phyloP scores from a whole-genome alignment of 805 yeast species.

The Candida ipomoeae region DNA sequence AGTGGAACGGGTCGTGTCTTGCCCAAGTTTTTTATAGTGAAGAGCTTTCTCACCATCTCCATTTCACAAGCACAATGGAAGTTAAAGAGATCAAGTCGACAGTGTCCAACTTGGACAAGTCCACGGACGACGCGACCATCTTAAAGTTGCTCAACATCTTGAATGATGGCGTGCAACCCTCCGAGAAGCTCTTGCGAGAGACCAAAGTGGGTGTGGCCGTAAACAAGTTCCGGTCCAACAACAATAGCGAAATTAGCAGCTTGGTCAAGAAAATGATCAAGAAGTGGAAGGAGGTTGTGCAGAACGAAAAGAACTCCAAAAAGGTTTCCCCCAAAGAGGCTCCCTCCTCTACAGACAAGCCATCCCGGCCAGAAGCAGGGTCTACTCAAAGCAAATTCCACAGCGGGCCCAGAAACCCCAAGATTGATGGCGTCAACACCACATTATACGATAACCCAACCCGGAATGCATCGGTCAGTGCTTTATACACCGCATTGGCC shows the following conservation, averaged over 20 bases:
- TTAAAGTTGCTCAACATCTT: slow-evolving; percentile 62
- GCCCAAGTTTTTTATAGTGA: not conserved
- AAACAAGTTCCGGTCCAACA: slow-evolving; percentile 72
- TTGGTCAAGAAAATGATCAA: slow-evolving; percentile 80
- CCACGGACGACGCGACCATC: slow-evolving; percentile 57
- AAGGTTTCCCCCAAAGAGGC: slow-evolving; percentile 16
- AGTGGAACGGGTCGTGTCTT: not conserved
- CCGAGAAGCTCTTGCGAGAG: slow-evolving; percentile 81
- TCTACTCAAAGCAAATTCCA: slow-evolving; percentile 36
- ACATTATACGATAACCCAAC: slow-evolving; percentile 68
- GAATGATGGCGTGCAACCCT: slow-evolving; percentile 71
- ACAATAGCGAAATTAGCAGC: slow-evolving; percentile 61
- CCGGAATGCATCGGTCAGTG: slow-evolving; percentile 79
- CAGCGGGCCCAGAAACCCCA: slow-evolving; percentile 64
- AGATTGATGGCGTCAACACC: slow-evolving; percentile 74
- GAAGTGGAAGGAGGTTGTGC: slow-evolving; percentile 87
- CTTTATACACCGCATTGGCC: slow-evolving; percentile 85
- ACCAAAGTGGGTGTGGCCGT: slow-evolving; percentile 98
- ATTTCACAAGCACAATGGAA: slow-evolving; percentile 43
- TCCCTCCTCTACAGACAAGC: slow-evolving; percentile 4
- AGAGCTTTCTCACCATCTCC: not conserved
- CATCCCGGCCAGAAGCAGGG: slow-evolving; percentile 16
- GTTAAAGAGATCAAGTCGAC: slow-evolving; percentile 67
- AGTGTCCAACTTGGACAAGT: slow-evolving; percentile 70
- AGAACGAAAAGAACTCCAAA: slow-evolving; percentile 52